These are phyloP conservation scores for Coniferiporia sulphurascens DNA, from an alignment of 1,284 basidiomycete species.

Conservation along the genomic window DNA sequence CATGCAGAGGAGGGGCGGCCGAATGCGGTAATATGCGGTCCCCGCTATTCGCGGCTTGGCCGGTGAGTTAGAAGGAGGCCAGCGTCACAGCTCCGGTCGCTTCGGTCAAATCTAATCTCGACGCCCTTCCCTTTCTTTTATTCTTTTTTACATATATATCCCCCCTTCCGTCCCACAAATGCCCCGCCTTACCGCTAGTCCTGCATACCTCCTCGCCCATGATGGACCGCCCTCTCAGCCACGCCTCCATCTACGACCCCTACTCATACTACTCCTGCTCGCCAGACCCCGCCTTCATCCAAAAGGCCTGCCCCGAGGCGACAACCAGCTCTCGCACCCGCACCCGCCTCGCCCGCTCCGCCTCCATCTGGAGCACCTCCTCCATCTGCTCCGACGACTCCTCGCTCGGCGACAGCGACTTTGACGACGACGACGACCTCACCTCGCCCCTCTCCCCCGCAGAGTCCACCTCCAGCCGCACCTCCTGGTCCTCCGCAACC, in stretches of 20 bases:
- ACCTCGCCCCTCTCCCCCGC: slow-evolving; percentile 14
- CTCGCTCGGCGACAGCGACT: slow-evolving; percentile 6
- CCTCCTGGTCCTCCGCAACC: slow-evolving; percentile 9
- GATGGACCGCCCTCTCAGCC: slow-evolving; percentile 4
- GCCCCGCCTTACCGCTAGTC: not conserved
- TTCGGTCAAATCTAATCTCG: too few species aligned
- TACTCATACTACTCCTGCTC: slow-evolving; percentile 13
- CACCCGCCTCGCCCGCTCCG: not conserved
- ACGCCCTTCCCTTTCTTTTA: too few species aligned
- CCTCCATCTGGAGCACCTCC: slow-evolving; percentile 14
- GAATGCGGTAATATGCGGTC: too few species aligned
- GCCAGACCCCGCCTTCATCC: not conserved
- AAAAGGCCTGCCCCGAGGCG: not conserved
- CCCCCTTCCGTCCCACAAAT: not conserved
- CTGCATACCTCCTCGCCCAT: not conserved
- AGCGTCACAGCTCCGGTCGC: too few species aligned
- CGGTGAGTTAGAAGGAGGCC: too few species aligned
- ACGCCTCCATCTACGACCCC: slow-evolving; percentile 7
- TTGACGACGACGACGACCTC: slow-evolving; percentile 12
- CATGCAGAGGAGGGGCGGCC: not conserved
- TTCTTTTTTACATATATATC: not conserved
- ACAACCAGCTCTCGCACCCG: too few species aligned
- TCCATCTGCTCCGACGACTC: slow-evolving; percentile 17
- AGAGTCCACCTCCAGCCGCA: slow-evolving; percentile 10
- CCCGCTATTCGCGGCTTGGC: too few species aligned